phyloP scores from a whole-genome alignment of 1,284 basidiomycete genomes.

The Cutaneotrichosporon cavernicola region DNA sequence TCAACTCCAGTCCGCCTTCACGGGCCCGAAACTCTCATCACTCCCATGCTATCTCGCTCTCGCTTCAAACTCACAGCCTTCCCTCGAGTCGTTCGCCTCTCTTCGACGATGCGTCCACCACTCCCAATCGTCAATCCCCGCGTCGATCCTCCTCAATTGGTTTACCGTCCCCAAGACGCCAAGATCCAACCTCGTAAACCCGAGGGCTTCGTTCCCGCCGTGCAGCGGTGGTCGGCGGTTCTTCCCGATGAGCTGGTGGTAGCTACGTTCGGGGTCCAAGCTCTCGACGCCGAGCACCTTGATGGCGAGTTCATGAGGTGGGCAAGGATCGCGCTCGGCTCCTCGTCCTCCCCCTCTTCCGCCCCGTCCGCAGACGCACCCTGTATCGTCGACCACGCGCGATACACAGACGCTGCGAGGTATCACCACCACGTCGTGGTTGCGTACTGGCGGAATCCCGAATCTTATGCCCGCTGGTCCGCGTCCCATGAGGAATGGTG shows the following conservation, averaged over 20 bases:
- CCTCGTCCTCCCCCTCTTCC: neutral
- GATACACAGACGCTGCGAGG: conserved; percentile 8
- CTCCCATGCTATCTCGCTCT: neutral
- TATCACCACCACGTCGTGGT: conserved; percentile 18
- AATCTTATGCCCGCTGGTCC: conserved; percentile 6
- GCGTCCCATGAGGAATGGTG: conserved; percentile 15
- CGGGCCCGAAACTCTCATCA: neutral
- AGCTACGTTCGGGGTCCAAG: conserved; percentile 14
- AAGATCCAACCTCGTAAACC: conserved; percentile 8
- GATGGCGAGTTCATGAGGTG: conserved; percentile 5
- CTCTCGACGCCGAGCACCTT: neutral
- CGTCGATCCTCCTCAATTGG: neutral
- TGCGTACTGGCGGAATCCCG: conserved; percentile 13
- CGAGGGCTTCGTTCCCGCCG: conserved; percentile 8
- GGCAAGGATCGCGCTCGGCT: neutral
- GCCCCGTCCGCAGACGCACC: conserved; percentile 1
- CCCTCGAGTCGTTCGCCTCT: neutral
- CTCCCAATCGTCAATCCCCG: conserved; percentile 3
- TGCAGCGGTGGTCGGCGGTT: conserved; percentile 17
- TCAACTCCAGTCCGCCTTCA: neutral
- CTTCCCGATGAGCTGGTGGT: conserved; percentile 7
- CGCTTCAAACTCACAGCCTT: neutral
- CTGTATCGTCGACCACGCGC: conserved; percentile 16
- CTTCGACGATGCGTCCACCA: neutral
- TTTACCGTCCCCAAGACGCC: conserved; percentile 1